Conservation (phyloP, 352 stramenopile genomes). For the Pythium scleroteichum region DNA sequence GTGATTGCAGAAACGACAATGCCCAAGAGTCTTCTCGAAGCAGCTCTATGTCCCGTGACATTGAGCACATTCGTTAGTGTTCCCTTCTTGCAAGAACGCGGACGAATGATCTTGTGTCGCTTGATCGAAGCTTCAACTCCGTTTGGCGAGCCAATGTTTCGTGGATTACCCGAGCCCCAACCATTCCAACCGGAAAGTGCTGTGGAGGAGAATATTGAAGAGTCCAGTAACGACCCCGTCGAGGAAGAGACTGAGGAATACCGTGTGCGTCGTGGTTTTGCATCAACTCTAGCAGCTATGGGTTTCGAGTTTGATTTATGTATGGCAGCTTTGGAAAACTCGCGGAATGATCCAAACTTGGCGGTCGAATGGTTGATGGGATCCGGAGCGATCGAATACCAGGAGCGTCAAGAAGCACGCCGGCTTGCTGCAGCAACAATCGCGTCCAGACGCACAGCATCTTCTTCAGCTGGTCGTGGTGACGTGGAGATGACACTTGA, state of each 20-base stretch:
- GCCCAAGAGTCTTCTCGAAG: constrained; percentile 51
- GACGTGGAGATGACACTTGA: constrained; percentile 40
- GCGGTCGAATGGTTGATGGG: constrained; percentile 89
- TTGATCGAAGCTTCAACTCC: constrained; percentile 85
- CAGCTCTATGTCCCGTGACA: constrained; percentile 62
- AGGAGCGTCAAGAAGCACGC: constrained; percentile 66
- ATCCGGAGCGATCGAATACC: constrained; percentile 63
- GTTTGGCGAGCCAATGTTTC: constrained; percentile 79
- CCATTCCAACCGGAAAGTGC: constrained; percentile 21
- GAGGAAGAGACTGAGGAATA: constrained; percentile 79
- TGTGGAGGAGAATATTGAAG: constrained; percentile 10
- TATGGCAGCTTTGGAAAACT: constrained; percentile 80
- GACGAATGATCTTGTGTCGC: constrained; percentile 81
- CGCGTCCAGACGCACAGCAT: constrained; percentile 27
- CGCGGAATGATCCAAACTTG: constrained; percentile 79
- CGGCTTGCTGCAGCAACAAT: constrained; percentile 52
- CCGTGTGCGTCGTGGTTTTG: constrained; percentile 72
- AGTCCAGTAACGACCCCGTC: constrained; percentile 53
- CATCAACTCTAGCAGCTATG: constrained; percentile 83
- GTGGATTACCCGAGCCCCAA: constrained; percentile 59
- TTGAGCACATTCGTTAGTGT: constrained; percentile 77
- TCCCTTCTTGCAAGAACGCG: constrained; percentile 74
- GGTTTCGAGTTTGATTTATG: constrained; percentile 89
- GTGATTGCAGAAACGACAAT: constrained; percentile 23
- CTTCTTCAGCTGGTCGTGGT: background rate